These are phyloP conservation scores for Saccharomyces eubayanus DNA, from an alignment of 805 yeast genomes.

Conservation along the genomic window DNA sequence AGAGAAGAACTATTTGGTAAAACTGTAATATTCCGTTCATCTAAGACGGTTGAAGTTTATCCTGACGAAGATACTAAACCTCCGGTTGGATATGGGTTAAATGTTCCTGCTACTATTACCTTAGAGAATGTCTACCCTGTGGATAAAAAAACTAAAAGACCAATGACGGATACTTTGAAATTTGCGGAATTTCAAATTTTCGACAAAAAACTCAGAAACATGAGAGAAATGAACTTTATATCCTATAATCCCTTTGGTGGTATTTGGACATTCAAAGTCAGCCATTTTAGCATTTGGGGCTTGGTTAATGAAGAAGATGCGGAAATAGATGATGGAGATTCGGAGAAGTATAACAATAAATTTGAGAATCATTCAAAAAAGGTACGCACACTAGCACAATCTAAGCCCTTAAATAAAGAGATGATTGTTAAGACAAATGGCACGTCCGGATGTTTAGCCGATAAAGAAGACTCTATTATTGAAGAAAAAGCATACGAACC, in stretches of 20 bases:
- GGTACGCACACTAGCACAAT: constrained; percentile 11
- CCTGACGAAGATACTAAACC: constrained; percentile 49
- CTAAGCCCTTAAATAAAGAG: constrained; percentile 2
- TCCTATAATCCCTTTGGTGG: constrained; percentile 72
- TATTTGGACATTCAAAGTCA: constrained; percentile 71
- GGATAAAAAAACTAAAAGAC: constrained; percentile 24
- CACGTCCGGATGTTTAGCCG: constrained; percentile 9
- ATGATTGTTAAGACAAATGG: constrained; percentile 3
- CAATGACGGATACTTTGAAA: constrained; percentile 25
- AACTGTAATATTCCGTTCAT: constrained; percentile 39
- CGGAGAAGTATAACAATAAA: constrained; percentile 18
- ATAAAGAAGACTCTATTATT: constrained; percentile 31
- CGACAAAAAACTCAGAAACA: constrained; percentile 42
- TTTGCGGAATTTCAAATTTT: constrained; percentile 40
- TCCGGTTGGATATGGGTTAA: constrained; percentile 57
- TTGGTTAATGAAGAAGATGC: constrained; percentile 58
- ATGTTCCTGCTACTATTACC: constrained; percentile 69
- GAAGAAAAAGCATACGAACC: constrained; percentile 69
- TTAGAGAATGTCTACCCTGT: constrained; percentile 53
- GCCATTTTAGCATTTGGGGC: constrained; percentile 95
- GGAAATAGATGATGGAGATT: constrained; percentile 44
- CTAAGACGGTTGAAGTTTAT: constrained; percentile 52
- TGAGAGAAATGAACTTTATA: constrained; percentile 68
- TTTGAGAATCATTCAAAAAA: constrained; percentile 2
- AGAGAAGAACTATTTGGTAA: constrained; percentile 33